Base-by-base conservation (phyloP, 2,329 filamentous ascomycete species). In the Aspergillus terreus region DNA sequence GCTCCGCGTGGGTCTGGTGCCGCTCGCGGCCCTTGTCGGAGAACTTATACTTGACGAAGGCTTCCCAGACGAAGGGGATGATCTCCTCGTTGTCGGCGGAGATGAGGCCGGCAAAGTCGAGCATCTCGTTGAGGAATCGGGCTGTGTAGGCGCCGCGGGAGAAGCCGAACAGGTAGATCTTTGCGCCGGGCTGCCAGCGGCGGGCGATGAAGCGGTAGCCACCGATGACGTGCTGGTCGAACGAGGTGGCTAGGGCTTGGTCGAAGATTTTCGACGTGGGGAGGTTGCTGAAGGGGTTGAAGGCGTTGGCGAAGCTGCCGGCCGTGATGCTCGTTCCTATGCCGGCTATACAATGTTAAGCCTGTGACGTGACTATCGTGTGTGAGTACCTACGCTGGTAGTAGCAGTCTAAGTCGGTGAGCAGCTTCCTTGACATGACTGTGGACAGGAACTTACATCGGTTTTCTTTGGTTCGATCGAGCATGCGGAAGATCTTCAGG, bases 401-500 rank as follows among this genome's bases (percentile, higher is more conserved):
- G 42, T 61, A 61, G 36, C 58, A 60, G 19, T 43, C 58, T 59
- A 47, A n/a, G 25, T n/a, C 1, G 10, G 23, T 45, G 12, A 50
- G 40, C 19, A 23, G 19, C 11, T 9, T 4, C 1, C 9, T 17
- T 19, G 14, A 32, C 10, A 1, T 17, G 14, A 33, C 7, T 2
- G 32, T 4, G 17, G n/a, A 19, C 10, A 6, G 10, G 42, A 9
- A 52, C 58, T 40, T 44, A 59, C 58, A 58, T 55, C 57, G 35
- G 36, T 59, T 45, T 3, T 54, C 49, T 19, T 68, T 66, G 15
- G 53, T 64, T 21, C 67, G 63, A 47, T 70, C 63, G 2, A 71
- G 58, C 67, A 72, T 70, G 6, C 69, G 66, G 55, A 69, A 74
- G 10, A 74, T 70, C 56, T 69, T 74, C 15, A 75, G 58, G 30